A percentile compares a stretch with the other conserved stretches of the same genome.
Evolutionary conservation across 2,329 filamentous ascomycete genomes (phyloP).

Genomic region (Grosmannia penicillata): DNA sequence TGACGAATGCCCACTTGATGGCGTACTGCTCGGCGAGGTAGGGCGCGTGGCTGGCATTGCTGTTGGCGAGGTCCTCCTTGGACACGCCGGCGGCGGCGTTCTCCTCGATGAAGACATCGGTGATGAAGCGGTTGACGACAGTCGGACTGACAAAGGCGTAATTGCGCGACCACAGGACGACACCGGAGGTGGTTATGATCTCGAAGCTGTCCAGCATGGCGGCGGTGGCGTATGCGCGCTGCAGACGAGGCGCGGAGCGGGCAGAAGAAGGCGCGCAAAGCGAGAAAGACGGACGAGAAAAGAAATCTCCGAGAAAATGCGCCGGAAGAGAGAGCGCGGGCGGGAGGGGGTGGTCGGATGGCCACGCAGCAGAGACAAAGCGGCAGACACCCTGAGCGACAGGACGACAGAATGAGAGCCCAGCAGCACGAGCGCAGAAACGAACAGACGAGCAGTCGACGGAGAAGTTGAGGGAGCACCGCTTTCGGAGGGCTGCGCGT

Average conservation of each 20-base stretch:
- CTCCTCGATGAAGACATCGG: constrained; percentile 96
- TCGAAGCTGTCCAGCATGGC: constrained; percentile 92
- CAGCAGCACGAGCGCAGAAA: too few relatives aligned
- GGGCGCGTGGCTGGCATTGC: constrained; percentile 40
- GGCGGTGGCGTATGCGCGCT: constrained; percentile 10
- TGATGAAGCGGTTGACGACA: constrained; percentile 87
- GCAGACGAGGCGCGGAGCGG: too few relatives aligned
- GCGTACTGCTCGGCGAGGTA: constrained; percentile 92
- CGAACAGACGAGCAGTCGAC: too few relatives aligned
- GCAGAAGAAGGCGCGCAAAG: background rate
- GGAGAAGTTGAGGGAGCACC: too few relatives aligned
- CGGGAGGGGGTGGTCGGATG: too few relatives aligned
- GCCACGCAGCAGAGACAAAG: too few relatives aligned
- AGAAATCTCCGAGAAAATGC: background rate
- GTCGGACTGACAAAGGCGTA: constrained; percentile 68
- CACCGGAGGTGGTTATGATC: constrained; percentile 86
- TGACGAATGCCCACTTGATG: constrained; percentile 81
- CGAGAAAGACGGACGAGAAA: background rate
- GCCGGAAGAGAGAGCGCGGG: too few relatives aligned
- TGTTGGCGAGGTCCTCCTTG: constrained; percentile 42
- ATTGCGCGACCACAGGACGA: constrained; percentile 88
- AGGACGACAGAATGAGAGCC: too few relatives aligned
- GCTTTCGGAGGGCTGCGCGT: too few relatives aligned
- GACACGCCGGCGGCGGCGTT: constrained; percentile 47
- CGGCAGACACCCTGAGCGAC: too few relatives aligned